Evolutionary conservation across 2,329 filamentous ascomycete species (phyloP).

Genomic region (Aspergillus luchuensis): DNA sequence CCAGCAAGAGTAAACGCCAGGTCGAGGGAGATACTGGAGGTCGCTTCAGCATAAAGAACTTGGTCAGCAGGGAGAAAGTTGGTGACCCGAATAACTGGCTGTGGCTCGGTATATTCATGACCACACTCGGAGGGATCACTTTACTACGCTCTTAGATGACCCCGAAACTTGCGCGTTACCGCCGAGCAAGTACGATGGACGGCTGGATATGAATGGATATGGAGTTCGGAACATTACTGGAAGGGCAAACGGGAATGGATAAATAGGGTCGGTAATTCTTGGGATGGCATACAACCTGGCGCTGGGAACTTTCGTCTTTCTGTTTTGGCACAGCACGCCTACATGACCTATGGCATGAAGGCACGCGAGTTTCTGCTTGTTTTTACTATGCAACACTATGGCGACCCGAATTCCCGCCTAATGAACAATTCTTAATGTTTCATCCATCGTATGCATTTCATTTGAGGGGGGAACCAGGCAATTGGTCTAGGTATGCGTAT

Average conservation of each 20-base stretch:
- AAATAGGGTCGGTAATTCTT: neutral
- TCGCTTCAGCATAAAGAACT: slow-evolving; percentile 28
- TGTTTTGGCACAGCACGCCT: neutral
- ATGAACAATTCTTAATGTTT: neutral
- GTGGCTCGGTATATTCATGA: slow-evolving; percentile 53
- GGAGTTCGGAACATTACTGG: slow-evolving; percentile 7
- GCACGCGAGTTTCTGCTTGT: neutral
- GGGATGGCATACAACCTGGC: neutral
- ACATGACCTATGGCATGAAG: neutral
- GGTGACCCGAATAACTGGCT: slow-evolving; percentile 48
- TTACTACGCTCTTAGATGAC: slow-evolving; percentile 35
- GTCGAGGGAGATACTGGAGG: slow-evolving; percentile 18
- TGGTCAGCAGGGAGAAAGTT: slow-evolving; percentile 37
- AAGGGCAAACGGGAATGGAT: neutral
- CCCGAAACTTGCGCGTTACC: neutral
- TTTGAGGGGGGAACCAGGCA: neutral
- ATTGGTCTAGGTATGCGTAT: slow-evolving; percentile 14
- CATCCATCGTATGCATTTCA: neutral
- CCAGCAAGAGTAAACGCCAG: slow-evolving; percentile 39
- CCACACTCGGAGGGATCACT: slow-evolving; percentile 45
- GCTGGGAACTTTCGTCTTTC: slow-evolving; percentile 2
- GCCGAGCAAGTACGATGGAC: neutral
- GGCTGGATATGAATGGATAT: neutral
- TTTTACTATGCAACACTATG: neutral
- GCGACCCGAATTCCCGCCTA: neutral